Evolutionary conservation across 2,329 filamentous ascomycete genomes (phyloP), one percentile per base, ranked within the genome.

Genomic region (Sphaerulina musiva): DNA sequence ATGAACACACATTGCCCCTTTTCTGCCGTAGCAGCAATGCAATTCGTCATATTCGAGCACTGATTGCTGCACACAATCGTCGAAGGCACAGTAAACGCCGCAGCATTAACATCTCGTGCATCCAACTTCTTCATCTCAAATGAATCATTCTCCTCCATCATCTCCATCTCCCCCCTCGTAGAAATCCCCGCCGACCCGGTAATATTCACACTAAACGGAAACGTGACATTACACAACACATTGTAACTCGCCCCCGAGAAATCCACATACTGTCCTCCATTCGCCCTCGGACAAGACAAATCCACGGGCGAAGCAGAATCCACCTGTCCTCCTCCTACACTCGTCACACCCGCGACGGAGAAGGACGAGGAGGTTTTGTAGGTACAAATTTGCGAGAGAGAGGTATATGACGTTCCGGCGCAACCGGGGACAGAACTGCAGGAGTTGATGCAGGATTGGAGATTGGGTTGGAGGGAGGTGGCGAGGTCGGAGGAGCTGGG

Each of bases 181-280:
- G 12, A 48, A 8, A 20, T 54, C 14, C 45, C 14, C 14, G 5
- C 31, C 23, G 26, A 12, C 11, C 12, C 34, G 6, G 51, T 45
- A 4, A 46, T 23, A 1, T 55, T 51, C 9, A 47, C 46, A 20
- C 48, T 51, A 5, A 32, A 17, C 14, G 61, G 64, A 31, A 62
- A 66, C 7, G 53, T 60, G 6, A 58, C 53, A 38, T 65, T 59
- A 49, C 65, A 67, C 23, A 62, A 49, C 6, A 66, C 60, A 45
- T 66, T 56, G 51, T 67, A 67, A 7, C 58, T 55, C 8, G 55
- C 54, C 20, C 64, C 65, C 2, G 48, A 53, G 23, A 51, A 46
- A 54, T 67, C 65, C 12, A 64, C 47, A 44, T 63, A 63, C 5
- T 49, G 46, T 6, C 53, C 52, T 2, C 58, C 58, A 32, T 66